Base-by-base conservation (phyloP, 768 basidiomycete species). In the Leccinum subgranulosum region DNA sequence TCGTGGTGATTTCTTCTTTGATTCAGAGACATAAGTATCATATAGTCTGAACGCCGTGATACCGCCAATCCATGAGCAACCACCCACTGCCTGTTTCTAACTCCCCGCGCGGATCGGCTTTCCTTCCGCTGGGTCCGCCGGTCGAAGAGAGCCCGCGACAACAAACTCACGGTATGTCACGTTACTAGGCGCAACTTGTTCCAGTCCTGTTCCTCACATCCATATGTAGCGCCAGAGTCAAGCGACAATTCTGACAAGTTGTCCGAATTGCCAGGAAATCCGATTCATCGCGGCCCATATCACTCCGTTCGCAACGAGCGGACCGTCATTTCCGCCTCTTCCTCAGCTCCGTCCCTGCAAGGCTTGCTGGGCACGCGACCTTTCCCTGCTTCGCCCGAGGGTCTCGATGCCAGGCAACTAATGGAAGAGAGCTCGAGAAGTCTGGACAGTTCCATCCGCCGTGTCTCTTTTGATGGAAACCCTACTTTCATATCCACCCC, bases 391-490 rank as follows among this genome's bases (percentile, higher is more conserved):
- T 60, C 59, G 2, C 48, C 68, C 21, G 59, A 59, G 31, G 49
- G 49, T 28, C 51, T 53, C 21, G 57, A 65, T 49, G 54, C 27
- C 11, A 67, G 59, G 7, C 60, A 67, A 29, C 70, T 65, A 47
- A 57, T 65, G 14, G 74, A 77, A 1, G 78, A 81, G 6, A 68
- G 71, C 7, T 77, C 79, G 3, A 58, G 66, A 0, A 75, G 75
- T 17, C 77, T 72, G 52, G 78, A 76, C 7, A 80, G 78, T 3
- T 77, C 83, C 3, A 75, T 69, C 36, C 82, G 81, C 58, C 79
- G 81, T 41, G 76, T 83, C 34, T 83, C 82, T 0, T 82, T 83
- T 19, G 85, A 87, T 29, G 21, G 65, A 73, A 36, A 76, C 76
- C 23, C 67, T 75, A 0, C 72, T 74, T 23, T 60, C 61, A 45